Base-by-base conservation (phyloP, 108 stramenopile species). In the Fragilaria radians region DNA sequence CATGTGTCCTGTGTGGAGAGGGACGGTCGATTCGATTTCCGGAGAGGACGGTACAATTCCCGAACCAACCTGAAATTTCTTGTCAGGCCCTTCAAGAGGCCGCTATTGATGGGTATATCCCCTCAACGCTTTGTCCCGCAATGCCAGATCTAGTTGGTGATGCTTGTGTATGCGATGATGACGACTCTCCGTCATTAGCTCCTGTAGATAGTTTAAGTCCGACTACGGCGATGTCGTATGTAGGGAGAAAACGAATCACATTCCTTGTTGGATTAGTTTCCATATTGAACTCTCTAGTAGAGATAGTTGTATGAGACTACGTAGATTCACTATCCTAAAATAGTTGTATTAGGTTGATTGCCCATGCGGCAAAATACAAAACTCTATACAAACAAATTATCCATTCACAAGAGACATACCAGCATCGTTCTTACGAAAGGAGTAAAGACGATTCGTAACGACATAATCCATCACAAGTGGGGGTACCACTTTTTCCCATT, bases 381-480 rank as follows among this genome's bases (percentile, higher is more conserved):
- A 42, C 14, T 42, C 11, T 14, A 42, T 42, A 14, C 7, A 14
- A 11, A 42, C 14, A 14, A 14, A 7, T 42, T 42, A 11, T 14
- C 14, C 14, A 14, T 42, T 42, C 14, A 11, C 7, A 7, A 7
- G 14, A 11, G 14, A 11, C 36, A 11, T 11, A 7, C 36, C 36
- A 7, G 36, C 7, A 14, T 42, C 36, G 36, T 14, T 21, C 34
- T 34, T 7, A 3, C 32, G 19, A 72, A 85, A 85, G 14, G 76
- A 72, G 60, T 88, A 91, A 63, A 91, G 48, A 28, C 69, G 54
- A 33, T 84, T 54, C 48, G 63, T 31, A 45, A 63, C 58, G 3
- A 88, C 76, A 59, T 85, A 91, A 5, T 86, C 72, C 67, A 88
- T 31, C 19, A 91, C 83, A 14, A 54, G 19, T 19, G 57, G 48